Evolutionary conservation across 2,329 filamentous ascomycete species (phyloP), one percentile per base, ranked within the genome.

Genomic region (Hymenotorrendiella dingleyae): DNA sequence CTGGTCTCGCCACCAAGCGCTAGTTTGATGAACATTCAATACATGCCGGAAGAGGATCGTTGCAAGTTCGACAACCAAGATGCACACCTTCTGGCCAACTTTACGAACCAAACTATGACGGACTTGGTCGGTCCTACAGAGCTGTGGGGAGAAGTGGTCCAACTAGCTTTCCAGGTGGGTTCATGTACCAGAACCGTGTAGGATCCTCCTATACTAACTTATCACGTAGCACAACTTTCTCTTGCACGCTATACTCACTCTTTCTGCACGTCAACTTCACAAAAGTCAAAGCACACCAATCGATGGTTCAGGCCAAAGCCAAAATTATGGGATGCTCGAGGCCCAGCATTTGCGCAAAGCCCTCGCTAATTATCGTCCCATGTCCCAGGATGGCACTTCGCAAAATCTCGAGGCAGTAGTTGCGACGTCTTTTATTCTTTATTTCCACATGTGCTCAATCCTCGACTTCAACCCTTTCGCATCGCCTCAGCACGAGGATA

Each of bases 341-440:
- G 33, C 34, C 10, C 30, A 49, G 4, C 50, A 53, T 22, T 47
- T 47, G 14, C 46, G 48, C 20, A 43, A 43, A 16, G 39, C 46
- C 12, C 36, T 53, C 16, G 43, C 46, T 21, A 45, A 36, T 9
- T 53, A 42, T 29, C 46, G 42, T 29, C 37, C 36, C 3, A 40
- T 37, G n/a, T 35, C 51, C n/a, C 40, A 39, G 19, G 33, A 36
- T 4, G 35, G 37, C 10, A 27, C 40, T 30, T 30, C 29, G 4
- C 32, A 42, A 2, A 49, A 48, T n/a, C 47, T 43, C 22, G 43
- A 52, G 11, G 49, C 50, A 4, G 37, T 52, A 6, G 28, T 53
- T n/a, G 47, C 46, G 6, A 46, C 50, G 2, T 48, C 48, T 7
- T 50, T 53, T 14, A 28, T 52, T 10, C 40, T 53, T 11, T 43